Base-by-base conservation (phyloP, 2,329 filamentous ascomycete genomes). In the Rachicladosporium sp. region DNA sequence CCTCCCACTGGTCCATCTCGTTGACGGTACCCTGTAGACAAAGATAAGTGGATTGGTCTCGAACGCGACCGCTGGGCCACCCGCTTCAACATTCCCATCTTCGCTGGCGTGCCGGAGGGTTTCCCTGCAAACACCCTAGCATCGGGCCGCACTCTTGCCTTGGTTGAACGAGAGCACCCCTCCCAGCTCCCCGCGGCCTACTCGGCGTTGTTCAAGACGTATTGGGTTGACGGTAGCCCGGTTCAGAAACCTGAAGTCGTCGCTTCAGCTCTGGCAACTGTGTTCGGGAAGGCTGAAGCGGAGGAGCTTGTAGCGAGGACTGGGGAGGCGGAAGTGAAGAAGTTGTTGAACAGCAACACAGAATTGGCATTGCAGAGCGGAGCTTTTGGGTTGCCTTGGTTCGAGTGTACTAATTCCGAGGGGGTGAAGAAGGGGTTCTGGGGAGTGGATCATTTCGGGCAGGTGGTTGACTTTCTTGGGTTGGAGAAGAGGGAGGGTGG, bases 321-420 rank as follows among this genome's bases (percentile, higher is more conserved):
- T 29, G 53, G 49, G 42, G 56, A 50, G 19, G 52, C 60, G 4
- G 64, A 69, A 33, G 60, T 62, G 31, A 76, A 76, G 57, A 55
- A 61, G 11, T 43, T 50, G 23, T 49, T 78, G 48, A 50, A 45
- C 4, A 57, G 57, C 15, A 74, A 73, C 42, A 76, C 71, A 1
- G 63, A 74, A 10, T 46, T 53, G 37, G 70, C 73, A 1, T 61
- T 77, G 15, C 56, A 59, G 15, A 62, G 68, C 15, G 75, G 73
- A 1, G 71, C 71, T 1, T 80, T 80, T 61, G 75, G 75, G 2
- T 50, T 78, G 38, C 75, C 75, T 2, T 79, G 71, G 68, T 73
- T 76, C 50, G 57, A 64, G 38, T 74, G 71, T 38, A 73, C 66
- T 36, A 73, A 77, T 53, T 37, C 54, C 5, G 58, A 70, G 37